Conservation (phyloP, 495 filamentous ascomycete species). For the Sordaria brevicollis region DNA sequence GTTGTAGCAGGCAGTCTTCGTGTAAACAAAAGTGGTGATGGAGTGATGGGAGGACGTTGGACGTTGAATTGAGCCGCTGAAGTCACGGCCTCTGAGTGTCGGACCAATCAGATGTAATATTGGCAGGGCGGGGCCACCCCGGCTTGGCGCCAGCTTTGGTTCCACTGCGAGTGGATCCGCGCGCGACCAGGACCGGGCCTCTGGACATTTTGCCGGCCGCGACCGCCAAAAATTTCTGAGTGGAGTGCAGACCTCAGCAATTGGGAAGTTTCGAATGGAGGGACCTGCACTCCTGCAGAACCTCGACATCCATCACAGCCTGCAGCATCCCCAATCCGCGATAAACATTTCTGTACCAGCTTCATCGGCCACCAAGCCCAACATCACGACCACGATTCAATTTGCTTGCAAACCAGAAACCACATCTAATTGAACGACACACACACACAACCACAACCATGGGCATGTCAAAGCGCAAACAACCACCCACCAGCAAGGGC, state of each 20-base stretch:
- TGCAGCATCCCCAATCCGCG: background rate
- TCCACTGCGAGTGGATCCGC: background rate
- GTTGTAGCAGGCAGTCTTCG: background rate
- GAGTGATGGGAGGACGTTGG: background rate
- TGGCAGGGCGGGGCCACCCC: background rate
- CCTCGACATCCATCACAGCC: background rate
- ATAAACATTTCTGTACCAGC: background rate
- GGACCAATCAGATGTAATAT: background rate
- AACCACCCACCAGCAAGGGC: constrained; percentile 44
- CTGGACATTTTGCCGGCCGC: constrained; percentile 7
- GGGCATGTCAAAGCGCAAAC: constrained; percentile 29
- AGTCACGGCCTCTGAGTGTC: background rate
- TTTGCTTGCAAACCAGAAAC: background rate
- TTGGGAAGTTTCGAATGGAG: constrained; percentile 1
- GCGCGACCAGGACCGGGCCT: background rate
- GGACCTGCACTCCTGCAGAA: background rate
- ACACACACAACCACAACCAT: constrained; percentile 20
- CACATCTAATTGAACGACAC: background rate
- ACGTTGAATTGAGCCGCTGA: background rate
- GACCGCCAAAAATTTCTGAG: constrained; percentile 30
- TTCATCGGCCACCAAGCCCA: background rate
- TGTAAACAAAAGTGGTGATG: no score
- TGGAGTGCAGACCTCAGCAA: background rate
- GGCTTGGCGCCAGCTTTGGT: background rate
- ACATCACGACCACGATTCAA: background rate